Percentiles rank a stretch among this genome's conserved stretches.
Evolutionary conservation across 305 asterid genomes (phyloP).

Genomic region (Lippia alba): DNA sequence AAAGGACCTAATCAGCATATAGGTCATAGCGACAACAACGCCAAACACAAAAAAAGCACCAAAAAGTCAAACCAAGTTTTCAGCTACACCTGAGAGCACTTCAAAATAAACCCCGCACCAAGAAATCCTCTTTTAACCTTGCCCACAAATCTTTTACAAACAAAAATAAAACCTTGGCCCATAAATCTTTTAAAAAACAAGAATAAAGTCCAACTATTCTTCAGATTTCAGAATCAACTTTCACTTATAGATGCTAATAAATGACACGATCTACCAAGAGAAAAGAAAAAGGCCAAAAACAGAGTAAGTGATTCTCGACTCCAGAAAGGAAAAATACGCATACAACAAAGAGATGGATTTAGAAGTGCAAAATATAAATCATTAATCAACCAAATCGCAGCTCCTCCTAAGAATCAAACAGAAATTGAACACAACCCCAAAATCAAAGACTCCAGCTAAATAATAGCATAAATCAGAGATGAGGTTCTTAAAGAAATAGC

Average conservation of each 20-base stretch:
- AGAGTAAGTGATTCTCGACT: slow-evolving; percentile 8
- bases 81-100: background rate
- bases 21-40: background rate
- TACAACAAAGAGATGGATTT: slow-evolving; percentile 3
- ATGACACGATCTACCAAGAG: background rate
- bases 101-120: slow-evolving; percentile 12
- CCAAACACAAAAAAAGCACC: background rate
- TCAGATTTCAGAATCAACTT: background rate
- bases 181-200: slow-evolving; percentile 12
- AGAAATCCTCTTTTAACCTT: background rate
- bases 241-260: slow-evolving; percentile 19
- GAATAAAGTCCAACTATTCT: background rate
- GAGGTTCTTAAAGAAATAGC: background rate
- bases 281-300: background rate
- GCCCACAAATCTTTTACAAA: slow-evolving; percentile 13
- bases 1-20: background rate
- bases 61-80: slow-evolving; percentile 31
- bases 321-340: background rate
- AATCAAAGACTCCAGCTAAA: background rate
- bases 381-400: slow-evolving; percentile 9
- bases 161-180: slow-evolving; percentile 6
- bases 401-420: background rate
- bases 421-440: slow-evolving; percentile 2
- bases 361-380: background rate
- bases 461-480: background rate